Conservation (phyloP, 169 alveolate species). For the Cystoisospora suis region DNA sequence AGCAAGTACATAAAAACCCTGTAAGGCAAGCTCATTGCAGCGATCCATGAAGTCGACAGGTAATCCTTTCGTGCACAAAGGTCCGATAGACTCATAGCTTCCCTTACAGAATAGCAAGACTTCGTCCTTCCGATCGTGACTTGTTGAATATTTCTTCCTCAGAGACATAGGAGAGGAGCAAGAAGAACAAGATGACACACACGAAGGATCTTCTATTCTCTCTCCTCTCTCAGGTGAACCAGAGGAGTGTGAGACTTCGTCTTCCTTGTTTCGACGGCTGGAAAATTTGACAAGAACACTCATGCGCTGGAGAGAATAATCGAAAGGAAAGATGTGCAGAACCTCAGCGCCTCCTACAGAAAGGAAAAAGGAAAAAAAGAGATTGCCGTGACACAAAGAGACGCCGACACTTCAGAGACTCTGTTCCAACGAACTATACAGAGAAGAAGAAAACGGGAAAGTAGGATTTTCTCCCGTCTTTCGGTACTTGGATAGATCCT, state of each 20-base stretch:
- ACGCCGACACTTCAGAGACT: too few species aligned
- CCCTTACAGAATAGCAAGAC: slow-evolving; percentile 2
- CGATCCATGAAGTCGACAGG: not conserved
- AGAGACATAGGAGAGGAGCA: too few species aligned
- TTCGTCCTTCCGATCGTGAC: not conserved
- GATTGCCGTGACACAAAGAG: too few species aligned
- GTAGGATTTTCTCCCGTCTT: too few species aligned
- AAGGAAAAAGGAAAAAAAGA: not conserved
- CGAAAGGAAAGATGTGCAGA: slow-evolving; percentile 13
- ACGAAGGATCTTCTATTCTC: too few species aligned
- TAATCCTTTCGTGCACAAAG: not conserved
- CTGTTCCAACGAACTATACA: too few species aligned
- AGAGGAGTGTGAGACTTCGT: too few species aligned
- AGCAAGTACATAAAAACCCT: slow-evolving; percentile 23
- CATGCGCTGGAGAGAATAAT: slow-evolving; percentile 20
- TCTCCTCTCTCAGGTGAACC: too few species aligned
- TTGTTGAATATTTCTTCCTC: not conserved
- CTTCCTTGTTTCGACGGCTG: not conserved
- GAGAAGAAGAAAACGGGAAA: too few species aligned
- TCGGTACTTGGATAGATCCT: too few species aligned
- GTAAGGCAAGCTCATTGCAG: not conserved
- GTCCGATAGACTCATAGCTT: slow-evolving; percentile 7
- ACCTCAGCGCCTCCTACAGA: not conserved
- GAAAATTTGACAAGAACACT: not conserved
- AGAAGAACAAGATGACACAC: too few species aligned